A percentile compares a stretch with the other conserved stretches of the same genome.
phyloP scores from a whole-genome alignment of 139 green algal species.

The Parachlorella kessleri region DNA sequence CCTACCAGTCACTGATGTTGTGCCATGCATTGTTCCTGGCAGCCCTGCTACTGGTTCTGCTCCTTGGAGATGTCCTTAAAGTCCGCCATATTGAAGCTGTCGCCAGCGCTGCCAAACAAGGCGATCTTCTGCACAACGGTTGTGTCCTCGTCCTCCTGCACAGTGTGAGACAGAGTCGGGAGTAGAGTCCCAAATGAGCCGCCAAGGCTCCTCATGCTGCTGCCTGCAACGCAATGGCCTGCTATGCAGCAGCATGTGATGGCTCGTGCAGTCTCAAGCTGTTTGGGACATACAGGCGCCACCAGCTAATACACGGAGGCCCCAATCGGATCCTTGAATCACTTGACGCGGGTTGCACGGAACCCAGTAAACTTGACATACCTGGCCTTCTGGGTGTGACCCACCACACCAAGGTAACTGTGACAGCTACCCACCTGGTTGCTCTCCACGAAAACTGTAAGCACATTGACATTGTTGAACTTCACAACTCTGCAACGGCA shows the following conservation, averaged over 20 bases:
- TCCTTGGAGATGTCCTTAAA: constrained; percentile 80
- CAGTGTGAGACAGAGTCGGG: neutral
- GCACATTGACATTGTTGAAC: constrained; percentile 51
- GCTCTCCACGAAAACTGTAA: constrained; percentile 71
- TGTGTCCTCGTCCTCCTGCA: constrained; percentile 61
- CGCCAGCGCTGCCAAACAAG: constrained; percentile 49
- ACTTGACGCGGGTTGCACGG: neutral
- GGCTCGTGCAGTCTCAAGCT: too few relatives aligned
- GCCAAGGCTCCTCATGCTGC: too few relatives aligned
- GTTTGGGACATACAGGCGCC: neutral
- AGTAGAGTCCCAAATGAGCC: neutral
- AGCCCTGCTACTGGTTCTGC: too few relatives aligned
- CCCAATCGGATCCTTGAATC: neutral
- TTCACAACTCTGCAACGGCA: neutral
- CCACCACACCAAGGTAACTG: too few relatives aligned
- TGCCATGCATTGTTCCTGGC: too few relatives aligned
- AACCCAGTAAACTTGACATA: too few relatives aligned
- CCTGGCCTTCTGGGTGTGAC: too few relatives aligned
- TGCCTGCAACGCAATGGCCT: too few relatives aligned
- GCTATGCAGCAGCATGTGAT: too few relatives aligned
- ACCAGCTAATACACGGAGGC: neutral
- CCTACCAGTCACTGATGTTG: too few relatives aligned
- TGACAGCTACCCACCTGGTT: constrained; percentile 44
- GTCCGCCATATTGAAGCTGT: constrained; percentile 72
- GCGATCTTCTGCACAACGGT: constrained; percentile 71